Evolutionary conservation across 495 filamentous ascomycete genomes (phyloP).

Genomic region (Bathelium albidoporum): DNA sequence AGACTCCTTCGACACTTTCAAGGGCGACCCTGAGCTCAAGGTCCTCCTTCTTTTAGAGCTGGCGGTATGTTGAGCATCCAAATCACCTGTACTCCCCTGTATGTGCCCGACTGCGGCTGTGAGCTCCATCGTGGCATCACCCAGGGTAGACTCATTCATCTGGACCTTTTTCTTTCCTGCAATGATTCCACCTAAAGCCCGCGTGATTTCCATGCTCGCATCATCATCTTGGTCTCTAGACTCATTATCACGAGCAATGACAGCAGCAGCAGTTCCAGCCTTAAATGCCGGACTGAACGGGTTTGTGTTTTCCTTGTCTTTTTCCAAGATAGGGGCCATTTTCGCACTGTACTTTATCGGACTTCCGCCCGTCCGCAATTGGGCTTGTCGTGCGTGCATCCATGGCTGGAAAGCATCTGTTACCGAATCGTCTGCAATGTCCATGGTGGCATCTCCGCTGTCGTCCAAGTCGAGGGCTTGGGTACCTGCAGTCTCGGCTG

Average conservation of each 20-base stretch:
- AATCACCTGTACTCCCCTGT: slow-evolving; percentile 9
- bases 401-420: slow-evolving; percentile 64
- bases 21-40: background rate
- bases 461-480: slow-evolving; percentile 50
- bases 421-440: slow-evolving; percentile 71
- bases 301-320: slow-evolving; percentile 54
- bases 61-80: slow-evolving; percentile 9
- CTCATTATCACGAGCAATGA: background rate
- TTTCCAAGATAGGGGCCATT: slow-evolving; percentile 13
- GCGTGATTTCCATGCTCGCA: slow-evolving; percentile 43
- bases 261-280: slow-evolving; percentile 12
- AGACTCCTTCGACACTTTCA: background rate
- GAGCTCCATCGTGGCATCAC: slow-evolving; percentile 35
- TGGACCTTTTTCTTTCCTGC: slow-evolving; percentile 20
- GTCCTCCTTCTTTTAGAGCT: slow-evolving; percentile 19
- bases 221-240: slow-evolving; percentile 28
- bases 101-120: slow-evolving; percentile 31
- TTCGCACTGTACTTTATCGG: slow-evolving; percentile 4
- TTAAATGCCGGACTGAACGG: slow-evolving; percentile 36
- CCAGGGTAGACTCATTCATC: slow-evolving; percentile 8
- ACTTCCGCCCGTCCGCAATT: slow-evolving; percentile 20
- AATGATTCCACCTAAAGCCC: slow-evolving; percentile 36
- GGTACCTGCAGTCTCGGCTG: slow-evolving; percentile 62
- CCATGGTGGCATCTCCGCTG: slow-evolving; percentile 53
- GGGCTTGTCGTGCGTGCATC: slow-evolving; percentile 43